phyloP scores from a whole-genome alignment of 1,139 yeast genomes.

The Kodamaea anthophila region DNA sequence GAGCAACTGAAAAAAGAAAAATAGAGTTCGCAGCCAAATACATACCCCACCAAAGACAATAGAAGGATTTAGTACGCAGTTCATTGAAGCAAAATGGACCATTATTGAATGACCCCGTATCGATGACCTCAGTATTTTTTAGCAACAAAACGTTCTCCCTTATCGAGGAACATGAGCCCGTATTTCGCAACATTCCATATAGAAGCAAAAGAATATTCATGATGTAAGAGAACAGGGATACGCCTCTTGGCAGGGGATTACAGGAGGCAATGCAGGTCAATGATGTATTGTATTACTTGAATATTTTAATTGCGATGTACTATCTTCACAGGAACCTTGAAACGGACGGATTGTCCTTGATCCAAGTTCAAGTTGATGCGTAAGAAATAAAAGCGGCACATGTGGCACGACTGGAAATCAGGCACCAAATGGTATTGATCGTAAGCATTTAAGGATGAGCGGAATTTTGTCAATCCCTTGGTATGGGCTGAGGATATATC shows the following conservation, averaged over 20 bases:
- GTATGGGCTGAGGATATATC: constrained; percentile 1
- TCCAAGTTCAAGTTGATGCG: constrained; percentile 13
- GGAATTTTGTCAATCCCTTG: constrained; percentile 1
- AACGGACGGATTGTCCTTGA: constrained; percentile 15
- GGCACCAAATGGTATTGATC: constrained; percentile 18
- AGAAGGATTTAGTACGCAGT: too few species aligned
- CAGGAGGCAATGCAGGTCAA: too few species aligned
- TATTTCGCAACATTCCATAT: too few species aligned
- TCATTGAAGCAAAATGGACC: too few species aligned
- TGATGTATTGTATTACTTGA: too few species aligned
- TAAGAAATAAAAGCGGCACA: constrained; percentile 18
- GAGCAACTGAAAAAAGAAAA: constrained; percentile 3
- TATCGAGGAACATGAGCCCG: too few species aligned
- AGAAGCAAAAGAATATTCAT: too few species aligned
- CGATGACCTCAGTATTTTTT: background rate
- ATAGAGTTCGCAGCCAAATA: too few species aligned
- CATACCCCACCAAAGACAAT: too few species aligned
- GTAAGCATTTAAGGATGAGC: constrained; percentile 7
- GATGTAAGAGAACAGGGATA: too few species aligned
- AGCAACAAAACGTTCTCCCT: constrained; percentile 2
- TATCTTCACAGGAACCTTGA: constrained; percentile 17
- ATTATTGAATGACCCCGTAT: too few species aligned
- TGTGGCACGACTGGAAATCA: constrained; percentile 19
- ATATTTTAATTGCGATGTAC: constrained; percentile 10
- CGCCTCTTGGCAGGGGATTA: too few species aligned